Evolutionary conservation across 2,329 filamentous ascomycete genomes (phyloP), one percentile per base, ranked within the genome.

Genomic region (Pseudogymnoascus sp.): DNA sequence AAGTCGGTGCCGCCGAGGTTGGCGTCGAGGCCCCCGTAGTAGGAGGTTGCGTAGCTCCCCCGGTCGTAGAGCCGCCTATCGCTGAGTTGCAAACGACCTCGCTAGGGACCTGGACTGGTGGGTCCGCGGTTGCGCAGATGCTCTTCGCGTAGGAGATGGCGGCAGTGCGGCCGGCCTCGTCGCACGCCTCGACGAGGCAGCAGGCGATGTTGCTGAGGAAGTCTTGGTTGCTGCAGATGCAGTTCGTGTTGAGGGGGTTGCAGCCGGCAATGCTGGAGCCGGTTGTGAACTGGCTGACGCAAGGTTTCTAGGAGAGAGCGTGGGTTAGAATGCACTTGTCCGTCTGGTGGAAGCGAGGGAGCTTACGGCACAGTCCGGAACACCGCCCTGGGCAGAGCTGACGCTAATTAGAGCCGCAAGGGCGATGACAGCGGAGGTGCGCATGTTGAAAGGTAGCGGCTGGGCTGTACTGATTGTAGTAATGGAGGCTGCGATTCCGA

Each of bases 331-430:
- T 26, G 33, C 18, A 34, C n/a, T 4, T 9, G 19, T 8, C 23
- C 3, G 5, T 30, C 8, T 52, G 45, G 9, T n/a, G n/a, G 45
- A 18, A 13, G 19, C 23, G 37, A 18, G 30, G 28, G 30, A 35
- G 77, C 80, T 68, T 75, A 85, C 82, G 64, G 82, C 82, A 66
- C 79, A 86, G 8, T 63, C 61, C 13, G 81, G 83, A 56, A 81
- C 75, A 37, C 66, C 68, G 28, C 67, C 60, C 77, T 67, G 21
- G 18, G 37, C 65, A 48, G 28, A 56, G 60, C 19, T 67, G 57
- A 41, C 34, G 19, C 66, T 68, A 63, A 79, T 76, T 61, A 83
- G 72, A 72, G 77, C 77, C 66, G 80, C 75, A 55, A 83, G 72
- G 65, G 80, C 76, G 66, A 79, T 66, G 61, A 77, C 39, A 56